Base-by-base conservation (phyloP, 352 stramenopile genomes). In the Phytopythium kandeliae region DNA sequence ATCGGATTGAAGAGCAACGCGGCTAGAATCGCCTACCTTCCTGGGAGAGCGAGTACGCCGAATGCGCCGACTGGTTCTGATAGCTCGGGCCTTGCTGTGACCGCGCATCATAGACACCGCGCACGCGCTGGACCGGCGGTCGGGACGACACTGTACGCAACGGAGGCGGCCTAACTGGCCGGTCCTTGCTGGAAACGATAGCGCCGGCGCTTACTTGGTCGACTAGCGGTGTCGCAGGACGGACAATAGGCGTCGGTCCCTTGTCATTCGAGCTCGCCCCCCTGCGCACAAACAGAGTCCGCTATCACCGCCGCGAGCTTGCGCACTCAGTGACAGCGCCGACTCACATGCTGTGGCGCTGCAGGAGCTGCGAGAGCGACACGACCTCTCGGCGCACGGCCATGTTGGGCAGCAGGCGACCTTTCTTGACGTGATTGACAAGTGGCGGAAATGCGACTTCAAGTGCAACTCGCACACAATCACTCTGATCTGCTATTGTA, bases 281-380 rank as follows among this genome's bases (percentile, higher is more conserved):
- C 21, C 33, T 43, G 11, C 2, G 42, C 11, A 35, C n/a, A 22
- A 2, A 24, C 4, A 40, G 15, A 17, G 26, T 8, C 3, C 38
- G 9, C 19, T 9, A n/a, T 45, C 10, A 24, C 17, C 17, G 19
- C 26, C 10, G 16, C 4, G 21, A 16, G 21, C 15, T 17, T 5
- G n/a, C 16, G 37, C 17, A 8, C 2, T n/a, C 37, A 56, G 33
- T 8, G 22, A 40, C 7, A 13, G 31, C 7, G 4, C 25, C 36
- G 17, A 22, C 50, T 21, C 63, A 76, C 62, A 65, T 53, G 34
- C 67, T 68, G 44, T 61, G 64, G 38, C 77, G 76, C 62, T 77
- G 67, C 26, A 91, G 69, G 7, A 91, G 60, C 65, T 87, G 71
- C 26, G 79, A 86, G 49, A 91, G 75, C 26, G 79, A 84, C 35